Conservation (phyloP, 1,284 basidiomycete genomes). For the Kwoniella shivajii region DNA sequence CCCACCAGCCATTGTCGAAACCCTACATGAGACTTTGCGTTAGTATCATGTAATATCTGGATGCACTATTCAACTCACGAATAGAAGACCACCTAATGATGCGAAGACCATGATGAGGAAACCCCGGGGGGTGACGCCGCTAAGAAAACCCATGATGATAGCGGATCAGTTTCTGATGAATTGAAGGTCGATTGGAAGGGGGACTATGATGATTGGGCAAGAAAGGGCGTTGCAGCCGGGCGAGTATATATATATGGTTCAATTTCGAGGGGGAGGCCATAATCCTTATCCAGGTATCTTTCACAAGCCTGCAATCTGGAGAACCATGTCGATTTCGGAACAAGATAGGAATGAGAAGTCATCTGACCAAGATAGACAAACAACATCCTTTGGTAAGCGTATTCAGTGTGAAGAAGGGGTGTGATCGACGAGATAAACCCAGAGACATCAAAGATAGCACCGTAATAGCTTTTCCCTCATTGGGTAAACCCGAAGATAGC, state of each 20-base stretch:
- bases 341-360: slow-evolving; percentile 1
- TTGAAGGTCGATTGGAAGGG: neutral
- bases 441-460: too few species aligned
- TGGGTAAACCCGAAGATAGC: neutral
- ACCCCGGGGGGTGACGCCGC: slow-evolving; percentile 21
- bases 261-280: too few species aligned
- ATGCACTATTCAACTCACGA: slow-evolving; percentile 20
- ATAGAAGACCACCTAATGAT: slow-evolving; percentile 22
- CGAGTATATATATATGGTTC: neutral
- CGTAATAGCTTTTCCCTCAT: too few species aligned
- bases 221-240: neutral
- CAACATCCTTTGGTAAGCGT: too few species aligned
- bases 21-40: too few species aligned
- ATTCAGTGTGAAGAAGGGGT: too few species aligned
- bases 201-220: neutral
- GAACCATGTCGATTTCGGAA: too few species aligned
- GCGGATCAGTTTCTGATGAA: neutral
- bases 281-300: too few species aligned
- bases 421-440: too few species aligned
- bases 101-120: slow-evolving; percentile 21
- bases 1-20: slow-evolving; percentile 38
- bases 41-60: too few species aligned
- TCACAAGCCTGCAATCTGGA: too few species aligned
- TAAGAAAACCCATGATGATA: slow-evolving; percentile 16
- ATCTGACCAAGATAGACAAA: neutral